Evolutionary conservation across 306 rosid species (phyloP).

Genomic region (Cicer cuneatum): DNA sequence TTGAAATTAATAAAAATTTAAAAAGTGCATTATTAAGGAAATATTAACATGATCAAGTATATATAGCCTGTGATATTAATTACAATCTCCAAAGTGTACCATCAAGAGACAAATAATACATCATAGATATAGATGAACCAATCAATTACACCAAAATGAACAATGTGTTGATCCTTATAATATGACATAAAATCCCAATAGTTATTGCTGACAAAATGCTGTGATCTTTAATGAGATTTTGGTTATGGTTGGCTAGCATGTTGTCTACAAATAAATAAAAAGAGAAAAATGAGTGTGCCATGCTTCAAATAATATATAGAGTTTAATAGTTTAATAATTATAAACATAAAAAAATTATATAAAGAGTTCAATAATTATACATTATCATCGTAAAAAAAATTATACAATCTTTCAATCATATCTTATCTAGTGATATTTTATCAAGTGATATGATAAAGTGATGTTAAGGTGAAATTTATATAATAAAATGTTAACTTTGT

Average conservation of each 20-base stretch:
- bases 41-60: slow-evolving; percentile 7
- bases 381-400: background rate
- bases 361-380: background rate
- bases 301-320: background rate
- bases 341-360: background rate
- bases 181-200: slow-evolving; percentile 9
- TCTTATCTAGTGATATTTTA: background rate
- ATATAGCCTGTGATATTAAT: slow-evolving; percentile 1
- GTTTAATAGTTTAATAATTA: background rate
- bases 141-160: slow-evolving; percentile 30
- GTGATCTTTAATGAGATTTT: slow-evolving; percentile 37
- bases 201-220: slow-evolving; percentile 27
- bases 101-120: slow-evolving; percentile 1
- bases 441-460: background rate
- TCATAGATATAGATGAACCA: slow-evolving; percentile 35
- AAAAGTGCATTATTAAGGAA: background rate
- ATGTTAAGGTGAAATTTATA: background rate
- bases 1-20: background rate
- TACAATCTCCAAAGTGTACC: slow-evolving; percentile 26
- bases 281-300: background rate
- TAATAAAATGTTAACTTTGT: background rate
- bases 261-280: slow-evolving; percentile 48
- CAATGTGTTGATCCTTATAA: slow-evolving; percentile 22
- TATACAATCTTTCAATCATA: background rate
- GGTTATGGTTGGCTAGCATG: slow-evolving; percentile 49